Evolutionary conservation across 1,284 basidiomycete genomes (phyloP), one percentile per base, ranked within the genome.

Genomic region (Abortiporus biennis): DNA sequence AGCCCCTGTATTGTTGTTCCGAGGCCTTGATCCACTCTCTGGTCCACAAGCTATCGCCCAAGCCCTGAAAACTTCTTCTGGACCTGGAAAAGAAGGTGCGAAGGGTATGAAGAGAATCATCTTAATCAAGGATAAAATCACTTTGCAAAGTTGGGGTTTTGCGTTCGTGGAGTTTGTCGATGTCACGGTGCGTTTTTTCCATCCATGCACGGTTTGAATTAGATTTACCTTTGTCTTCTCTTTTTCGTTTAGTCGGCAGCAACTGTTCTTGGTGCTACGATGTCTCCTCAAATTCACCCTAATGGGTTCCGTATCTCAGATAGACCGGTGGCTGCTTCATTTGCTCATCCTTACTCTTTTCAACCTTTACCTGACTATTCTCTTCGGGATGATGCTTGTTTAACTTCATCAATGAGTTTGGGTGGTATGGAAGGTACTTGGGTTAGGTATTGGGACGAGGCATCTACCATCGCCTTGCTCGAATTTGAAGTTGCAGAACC

Each of bases 101-200:
- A 81, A 78, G 56, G 87, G 89, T 12, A 88, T 96, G 77, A 80
- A 78, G 47, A 74, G 91, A 34, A 85, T 96, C 40, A 73, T 92
- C 32, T 71, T 93, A 43, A 83, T 94, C 61, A 88, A 90, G 59
- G 92, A 96, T 63, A 84, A 86, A 56, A 73, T 76, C 6, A 86
- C 86, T 0, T 73, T 84, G 67, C 79, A 80, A 2, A 90, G 88
- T 56, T 92, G 90, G 74, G 89, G 93, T 12, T 94, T 92, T 59
- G 82, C 87, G 0, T 97, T 97, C 57, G 86, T 94, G 11, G 91
- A 96, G 57, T 89, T 95, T 54, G 69, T 86, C 22, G 88, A 92
- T 49, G 63, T 82, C 5, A 78, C 85, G 71, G 92, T 92, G 63
- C 50, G 68, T 57, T 31, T 22, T 33, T 12, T 38, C 20, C 17